Conservation (phyloP, 1,284 basidiomycete species). For the Golubevia sp. region DNA sequence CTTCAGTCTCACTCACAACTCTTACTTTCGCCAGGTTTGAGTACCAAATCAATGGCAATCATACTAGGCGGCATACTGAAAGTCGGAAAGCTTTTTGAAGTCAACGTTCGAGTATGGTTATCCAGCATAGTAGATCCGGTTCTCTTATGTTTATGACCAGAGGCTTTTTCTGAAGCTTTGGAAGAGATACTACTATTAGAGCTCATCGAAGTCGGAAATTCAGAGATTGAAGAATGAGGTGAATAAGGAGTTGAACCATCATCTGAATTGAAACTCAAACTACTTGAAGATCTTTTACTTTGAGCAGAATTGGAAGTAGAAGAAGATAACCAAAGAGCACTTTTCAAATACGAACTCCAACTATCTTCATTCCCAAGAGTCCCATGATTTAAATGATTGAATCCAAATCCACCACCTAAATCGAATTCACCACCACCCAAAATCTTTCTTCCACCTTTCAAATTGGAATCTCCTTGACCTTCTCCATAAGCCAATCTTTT, state of each 20-base stretch:
- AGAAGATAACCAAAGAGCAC: constrained; percentile 2
- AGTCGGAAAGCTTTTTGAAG: constrained; percentile 43
- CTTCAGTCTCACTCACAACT: constrained; percentile 36
- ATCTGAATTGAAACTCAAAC: no score
- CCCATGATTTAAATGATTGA: neutral
- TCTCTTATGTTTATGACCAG: constrained; percentile 17
- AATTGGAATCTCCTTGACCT: no score
- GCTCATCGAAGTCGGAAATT: neutral
- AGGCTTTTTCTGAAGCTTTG: neutral
- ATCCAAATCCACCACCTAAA: neutral
- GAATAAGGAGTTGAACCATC: neutral
- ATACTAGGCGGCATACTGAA: constrained; percentile 51
- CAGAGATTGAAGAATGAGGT: neutral
- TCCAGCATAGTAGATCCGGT: constrained; percentile 49
- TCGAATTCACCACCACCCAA: neutral
- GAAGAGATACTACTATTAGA: neutral
- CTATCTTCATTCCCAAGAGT: neutral
- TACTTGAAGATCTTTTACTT: no score
- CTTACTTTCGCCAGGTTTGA: constrained; percentile 43
- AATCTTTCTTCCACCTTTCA: neutral
- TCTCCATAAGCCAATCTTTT: constrained; percentile 32
- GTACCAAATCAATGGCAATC: constrained; percentile 46
- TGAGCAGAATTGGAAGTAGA: neutral
- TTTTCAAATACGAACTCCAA: constrained; percentile 11
- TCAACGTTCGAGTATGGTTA: constrained; percentile 35